Conservation (phyloP, 352 stramenopile genomes). For the Phytophthora ohioensis region DNA sequence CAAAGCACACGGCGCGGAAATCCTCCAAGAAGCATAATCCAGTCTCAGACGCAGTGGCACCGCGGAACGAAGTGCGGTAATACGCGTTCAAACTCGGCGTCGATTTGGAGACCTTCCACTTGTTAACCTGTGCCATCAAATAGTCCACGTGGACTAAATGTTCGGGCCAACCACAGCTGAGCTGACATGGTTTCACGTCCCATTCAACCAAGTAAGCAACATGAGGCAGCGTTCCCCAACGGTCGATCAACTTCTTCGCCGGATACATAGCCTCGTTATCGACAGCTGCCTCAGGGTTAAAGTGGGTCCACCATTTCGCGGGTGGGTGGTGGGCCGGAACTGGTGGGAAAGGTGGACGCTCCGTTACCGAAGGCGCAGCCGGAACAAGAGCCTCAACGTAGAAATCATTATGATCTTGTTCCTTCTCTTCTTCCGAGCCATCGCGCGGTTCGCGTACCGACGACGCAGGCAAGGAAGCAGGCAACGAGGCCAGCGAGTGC, state of each 20-base stretch:
- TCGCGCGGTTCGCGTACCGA: not conserved
- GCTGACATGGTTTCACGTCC: not conserved
- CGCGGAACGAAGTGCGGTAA: no score
- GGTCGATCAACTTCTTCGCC: conserved; percentile 1
- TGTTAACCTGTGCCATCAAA: no score
- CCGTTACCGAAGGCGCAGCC: not conserved
- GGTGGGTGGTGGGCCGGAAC: not conserved
- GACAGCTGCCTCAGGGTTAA: not conserved
- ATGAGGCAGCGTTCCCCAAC: not conserved
- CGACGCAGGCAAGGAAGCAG: not conserved
- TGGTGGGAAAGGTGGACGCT: not conserved
- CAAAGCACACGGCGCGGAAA: no score
- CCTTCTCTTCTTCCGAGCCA: not conserved
- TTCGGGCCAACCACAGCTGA: conserved; percentile 1
- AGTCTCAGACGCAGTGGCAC: no score
- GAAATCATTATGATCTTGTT: not conserved
- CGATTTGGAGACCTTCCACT: no score
- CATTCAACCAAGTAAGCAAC: conserved; percentile 1
- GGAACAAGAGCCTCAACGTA: not conserved
- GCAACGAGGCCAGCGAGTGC: not conserved
- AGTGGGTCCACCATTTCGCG: not conserved
- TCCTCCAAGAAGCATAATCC: no score
- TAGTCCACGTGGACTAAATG: not conserved
- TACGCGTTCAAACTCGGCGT: no score
- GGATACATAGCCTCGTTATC: not conserved